Evolutionary conservation across 129 eudicot species (phyloP), one percentile per base, ranked within the genome.

Genomic region (Sambucus nigra): DNA sequence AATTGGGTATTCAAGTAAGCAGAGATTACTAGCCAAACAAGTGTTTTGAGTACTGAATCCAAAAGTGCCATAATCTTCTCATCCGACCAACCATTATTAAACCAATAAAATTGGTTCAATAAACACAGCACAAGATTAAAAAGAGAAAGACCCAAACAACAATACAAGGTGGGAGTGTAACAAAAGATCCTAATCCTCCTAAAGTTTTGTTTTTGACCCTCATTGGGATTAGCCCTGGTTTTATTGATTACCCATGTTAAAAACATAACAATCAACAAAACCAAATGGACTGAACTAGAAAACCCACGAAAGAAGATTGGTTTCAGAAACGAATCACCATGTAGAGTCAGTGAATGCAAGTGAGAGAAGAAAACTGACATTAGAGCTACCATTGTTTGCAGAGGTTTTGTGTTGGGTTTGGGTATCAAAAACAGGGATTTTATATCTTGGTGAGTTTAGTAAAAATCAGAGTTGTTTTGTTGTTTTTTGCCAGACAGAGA

Each of bases 21-120:
- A 55, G 61, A 74, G 25, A 88, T 42, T n/a, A 51, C 58, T 22
- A 80, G 59, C 94, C 89, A 83, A 53, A 81, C 66, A 39, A 83
- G 21, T 13, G 75, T 35, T 66, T 74, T 64, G 0, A 74, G 39
- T 31, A 53, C 38, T 14, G 77, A 66, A 72, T 72, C 83, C 29
- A 44, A 28, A 26, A 77, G 39, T 22, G 67, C 51, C 1, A 65
- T 38, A 27, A 74, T 61, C 54, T 65, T 79, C 63, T 71, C 89
- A 47, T 79, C 70, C 28, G 72, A 59, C 86, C 76, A 73, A 52
- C 82, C 94, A 79, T 18, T 70, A 51, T 24, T 59, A 61, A 59
- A 69, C 88, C 76, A 87, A 61, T 67, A 73, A 21, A 80, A 68
- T 35, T 61, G 66, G 64, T 60, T 57, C 54, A 74, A 70, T 11